Conservation (phyloP, 805 yeast genomes). For the Wickerhamiella shivajii region DNA sequence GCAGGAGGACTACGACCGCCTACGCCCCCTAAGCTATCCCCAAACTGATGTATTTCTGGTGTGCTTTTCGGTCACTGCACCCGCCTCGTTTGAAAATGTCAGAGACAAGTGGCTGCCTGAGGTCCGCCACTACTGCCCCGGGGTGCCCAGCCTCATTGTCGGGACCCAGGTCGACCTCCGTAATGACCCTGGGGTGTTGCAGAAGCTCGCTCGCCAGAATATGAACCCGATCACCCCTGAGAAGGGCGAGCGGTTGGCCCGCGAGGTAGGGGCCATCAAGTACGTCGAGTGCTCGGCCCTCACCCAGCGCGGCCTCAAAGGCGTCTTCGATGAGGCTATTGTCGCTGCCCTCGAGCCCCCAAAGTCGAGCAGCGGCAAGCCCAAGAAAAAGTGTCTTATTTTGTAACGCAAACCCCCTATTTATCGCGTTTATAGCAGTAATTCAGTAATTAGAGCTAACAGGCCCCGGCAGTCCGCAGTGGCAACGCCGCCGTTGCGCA, state of each 20-base stretch:
- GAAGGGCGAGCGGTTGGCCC: constrained; percentile 84
- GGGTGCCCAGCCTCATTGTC: constrained; percentile 90
- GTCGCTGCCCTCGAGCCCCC: constrained; percentile 98
- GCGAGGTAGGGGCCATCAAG: constrained; percentile 87
- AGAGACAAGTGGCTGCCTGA: constrained; percentile 99
- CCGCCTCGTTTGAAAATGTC: constrained; percentile 94
- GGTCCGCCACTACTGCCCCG: constrained; percentile 96
- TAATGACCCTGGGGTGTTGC: constrained; percentile 80
- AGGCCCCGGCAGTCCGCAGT: too few species aligned
- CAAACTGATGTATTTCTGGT: constrained; percentile 94
- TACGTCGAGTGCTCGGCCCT: constrained; percentile 96
- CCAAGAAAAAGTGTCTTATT: constrained; percentile 61
- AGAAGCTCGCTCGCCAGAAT: constrained; percentile 81
- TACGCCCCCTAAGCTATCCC: constrained; percentile 92
- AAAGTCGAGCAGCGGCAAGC: constrained; percentile 44
- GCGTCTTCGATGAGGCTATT: constrained; percentile 97
- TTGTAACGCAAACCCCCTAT: constrained; percentile 31
- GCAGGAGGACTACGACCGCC: constrained; percentile 96
- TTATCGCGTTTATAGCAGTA: not conserved
- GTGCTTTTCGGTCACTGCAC: constrained; percentile 92
- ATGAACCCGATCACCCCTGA: constrained; percentile 73
- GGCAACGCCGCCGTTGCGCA: too few species aligned
- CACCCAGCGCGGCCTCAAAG: constrained; percentile 91
- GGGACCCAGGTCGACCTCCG: constrained; percentile 95
- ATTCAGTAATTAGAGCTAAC: too few species aligned